Base-by-base conservation (phyloP, 805 yeast species). In the Saturnispora zaruensis region DNA sequence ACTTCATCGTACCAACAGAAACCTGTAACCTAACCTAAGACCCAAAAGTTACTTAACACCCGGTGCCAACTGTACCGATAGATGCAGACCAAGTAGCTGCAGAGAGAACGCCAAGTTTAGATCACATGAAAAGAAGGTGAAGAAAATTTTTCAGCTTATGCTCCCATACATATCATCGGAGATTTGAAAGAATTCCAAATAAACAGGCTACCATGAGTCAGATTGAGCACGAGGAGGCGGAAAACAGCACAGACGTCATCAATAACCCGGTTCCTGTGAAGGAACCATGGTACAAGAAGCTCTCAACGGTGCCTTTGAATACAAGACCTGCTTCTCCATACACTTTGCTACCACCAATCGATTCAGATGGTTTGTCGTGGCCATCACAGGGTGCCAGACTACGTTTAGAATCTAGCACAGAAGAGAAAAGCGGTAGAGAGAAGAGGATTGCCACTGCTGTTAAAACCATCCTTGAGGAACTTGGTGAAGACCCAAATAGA, bases 291-390 rank as follows among this genome's bases (percentile, higher is more conserved):
- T 65, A 65, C 49, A 65, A 64, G 43, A 57, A 61, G 42, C 53
- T 66, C 16, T 51, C 58, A 13, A 69, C 64, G 45, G 78, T 89
- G 0, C 90, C 90, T 14, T 69, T 84, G 51, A 82, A 77, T 57
- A 82, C 88, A 3, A 73, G 89, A 59, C 87, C 88, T 1, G 89
- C 90, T 0, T 79, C 89, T 4, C 95, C 96, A 20, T 84, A 82
- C 63, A 85, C 95, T 2, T 65, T 84, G 48, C 82, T 80, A 55
- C 90, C 96, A 0, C 93, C 96, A 18, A 83, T 89, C 32, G 96
- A 88, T 61, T 80, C 76, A 41, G 96, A 87, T 66, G 96, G 96
- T 0, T 75, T 91, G 44, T 87, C 96, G 41, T 91, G 96, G 96
- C 98, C 97, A 16, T 81, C 90, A 16, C 59, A 74, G 3, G 98